phyloP scores from a whole-genome alignment of 202 grass and related monocot species.

The Hordeum pubiflorum region DNA sequence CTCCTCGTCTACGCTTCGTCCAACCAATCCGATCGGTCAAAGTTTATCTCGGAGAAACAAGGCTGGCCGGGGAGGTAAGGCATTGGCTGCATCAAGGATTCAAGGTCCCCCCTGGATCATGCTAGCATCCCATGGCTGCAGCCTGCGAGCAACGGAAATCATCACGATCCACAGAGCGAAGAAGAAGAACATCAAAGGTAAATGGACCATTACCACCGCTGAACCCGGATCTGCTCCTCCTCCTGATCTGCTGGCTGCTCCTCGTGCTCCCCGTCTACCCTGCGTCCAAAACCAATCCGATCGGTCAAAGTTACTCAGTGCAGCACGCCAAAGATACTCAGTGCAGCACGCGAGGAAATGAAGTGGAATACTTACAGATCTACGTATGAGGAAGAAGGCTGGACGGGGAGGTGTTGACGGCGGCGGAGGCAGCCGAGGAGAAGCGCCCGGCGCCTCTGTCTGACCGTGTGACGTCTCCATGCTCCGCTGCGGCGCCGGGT shows the following conservation, averaged over 20 bases:
- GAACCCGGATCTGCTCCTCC: not conserved
- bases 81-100: conserved; percentile 2
- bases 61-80: not conserved
- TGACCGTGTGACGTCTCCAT: not conserved
- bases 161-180: not conserved
- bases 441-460: not conserved
- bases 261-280: not conserved
- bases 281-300: not conserved
- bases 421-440: not conserved
- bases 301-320: not conserved
- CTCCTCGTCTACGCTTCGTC: too few species aligned
- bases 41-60: not conserved
- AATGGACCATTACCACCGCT: not conserved
- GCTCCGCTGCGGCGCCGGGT: not conserved
- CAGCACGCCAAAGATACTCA: not conserved
- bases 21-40: too few species aligned
- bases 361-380: not conserved
- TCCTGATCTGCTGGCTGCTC: not conserved
- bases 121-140: conserved; percentile 30
- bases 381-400: not conserved
- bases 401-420: not conserved
- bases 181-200: not conserved
- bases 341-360: not conserved
- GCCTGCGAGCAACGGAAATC: conserved; percentile 7
- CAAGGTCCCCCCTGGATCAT: conserved; percentile 22